Base-by-base conservation (phyloP, 768 basidiomycete genomes). In the Termitomyces sp. region DNA sequence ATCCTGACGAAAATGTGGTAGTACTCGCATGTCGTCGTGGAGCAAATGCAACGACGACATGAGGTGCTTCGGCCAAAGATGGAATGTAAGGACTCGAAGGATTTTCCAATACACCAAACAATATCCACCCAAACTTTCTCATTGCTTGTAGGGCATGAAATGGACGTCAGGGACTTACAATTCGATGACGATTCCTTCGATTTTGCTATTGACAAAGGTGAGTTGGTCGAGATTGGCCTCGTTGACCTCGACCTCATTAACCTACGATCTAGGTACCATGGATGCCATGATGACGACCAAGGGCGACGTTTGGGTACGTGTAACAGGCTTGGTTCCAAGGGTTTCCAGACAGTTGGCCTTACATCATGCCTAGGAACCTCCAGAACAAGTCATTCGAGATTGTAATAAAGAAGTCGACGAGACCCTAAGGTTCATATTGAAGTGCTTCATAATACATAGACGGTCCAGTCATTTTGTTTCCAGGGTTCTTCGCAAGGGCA, bases 271-370 rank as follows among this genome's bases (percentile, higher is more conserved):
- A 79, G 78, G 90, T 16, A 93, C 92, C 1, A 92, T 94, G 91
- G 92, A 94, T 70, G 90, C 91, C 3, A 90, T 94, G 89, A 87
- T 94, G 86, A 87, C 92, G 0, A 78, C 84, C 0, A 90, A 91
- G 69, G 87, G 88, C 18, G 89, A 92, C 66, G 87, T 92, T 59
- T 94, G 92, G 92, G 91, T 89, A 65, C 55, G 81, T 64, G 54
- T 11, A 15, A 40, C 42, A 4, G 24, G 16, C 54, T 12, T 28
- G 8, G 24, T 44, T 42, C 9, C 48, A n/a, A 39, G 20, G 16
- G 18, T 28, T 51, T 3, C 22, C 33, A n/a, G 36, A 44, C 40
- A 44, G 7, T 12, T 52, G 8, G 28, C 28, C 45, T 55, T 8
- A 42, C 36, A n/a, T 2, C 59, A 91, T 33, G n/a, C 18, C 16